A percentile compares a stretch with the other conserved stretches of the same genome.
phyloP scores from a whole-genome alignment of 305 asterid species.

The Rubia tinctorum region DNA sequence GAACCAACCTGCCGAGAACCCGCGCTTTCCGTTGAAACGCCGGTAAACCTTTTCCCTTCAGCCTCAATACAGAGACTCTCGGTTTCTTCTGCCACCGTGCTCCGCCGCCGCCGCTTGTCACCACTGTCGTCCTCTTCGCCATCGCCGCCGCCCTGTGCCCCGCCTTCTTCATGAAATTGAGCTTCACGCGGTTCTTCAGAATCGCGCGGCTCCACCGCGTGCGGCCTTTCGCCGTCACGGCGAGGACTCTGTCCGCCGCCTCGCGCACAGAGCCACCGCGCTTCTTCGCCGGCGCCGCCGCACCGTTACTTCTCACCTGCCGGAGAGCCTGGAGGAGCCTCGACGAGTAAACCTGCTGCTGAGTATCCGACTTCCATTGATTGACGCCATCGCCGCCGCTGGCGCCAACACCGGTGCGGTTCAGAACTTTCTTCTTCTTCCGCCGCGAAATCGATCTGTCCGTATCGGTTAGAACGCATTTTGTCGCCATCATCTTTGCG shows the following conservation, averaged over 20 bases:
- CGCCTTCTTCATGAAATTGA: constrained; percentile 73
- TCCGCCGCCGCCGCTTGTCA: constrained; percentile 35
- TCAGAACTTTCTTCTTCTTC: constrained; percentile 47
- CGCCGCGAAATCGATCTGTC: constrained; percentile 51
- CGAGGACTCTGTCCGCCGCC: constrained; percentile 77
- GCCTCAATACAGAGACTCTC: constrained; percentile 51
- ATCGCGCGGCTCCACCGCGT: constrained; percentile 97
- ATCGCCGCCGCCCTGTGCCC: constrained; percentile 29
- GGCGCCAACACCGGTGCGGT: constrained; percentile 12
- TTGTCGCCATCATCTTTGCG: constrained; percentile 26
- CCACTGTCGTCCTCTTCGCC: constrained; percentile 29
- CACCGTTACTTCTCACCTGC: constrained; percentile 41
- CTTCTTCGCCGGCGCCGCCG: constrained; percentile 34
- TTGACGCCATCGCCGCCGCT: constrained; percentile 11
- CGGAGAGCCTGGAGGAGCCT: constrained; percentile 82
- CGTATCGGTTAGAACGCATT: constrained; percentile 33
- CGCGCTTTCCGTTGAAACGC: constrained; percentile 76
- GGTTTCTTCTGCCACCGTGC: constrained; percentile 54
- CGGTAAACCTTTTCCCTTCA: constrained; percentile 70
- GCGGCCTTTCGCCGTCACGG: constrained; percentile 85
- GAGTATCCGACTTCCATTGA: constrained; percentile 81
- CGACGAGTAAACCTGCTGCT: constrained; percentile 81
- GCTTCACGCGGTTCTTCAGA: constrained; percentile 54
- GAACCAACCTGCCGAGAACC: constrained; percentile 70
- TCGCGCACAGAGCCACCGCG: constrained; percentile 66